Conservation (phyloP, 192 early-diverging fungal genomes). For the Coemansia sp. region DNA sequence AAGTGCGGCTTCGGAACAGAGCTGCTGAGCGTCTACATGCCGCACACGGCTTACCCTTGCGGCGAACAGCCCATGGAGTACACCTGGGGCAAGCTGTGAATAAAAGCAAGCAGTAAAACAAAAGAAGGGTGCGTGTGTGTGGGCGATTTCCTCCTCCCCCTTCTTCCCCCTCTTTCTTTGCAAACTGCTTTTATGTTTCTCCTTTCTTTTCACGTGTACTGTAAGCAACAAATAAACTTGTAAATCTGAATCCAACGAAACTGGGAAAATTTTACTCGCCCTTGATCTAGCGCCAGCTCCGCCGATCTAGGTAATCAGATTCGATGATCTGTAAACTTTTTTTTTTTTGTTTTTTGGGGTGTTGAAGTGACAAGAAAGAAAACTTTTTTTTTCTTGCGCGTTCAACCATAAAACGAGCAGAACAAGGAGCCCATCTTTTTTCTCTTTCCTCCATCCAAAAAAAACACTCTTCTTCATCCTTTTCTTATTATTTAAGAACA, state of each 20-base stretch:
- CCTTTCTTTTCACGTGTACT: neutral
- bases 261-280: no score
- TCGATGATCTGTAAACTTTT: neutral
- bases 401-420: constrained; percentile 6
- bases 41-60: constrained; percentile 48
- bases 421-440: neutral
- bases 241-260: no score
- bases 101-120: neutral
- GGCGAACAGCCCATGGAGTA: constrained; percentile 22
- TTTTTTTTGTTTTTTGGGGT: neutral
- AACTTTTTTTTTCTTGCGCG: constrained; percentile 4
- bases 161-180: no score
- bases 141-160: neutral
- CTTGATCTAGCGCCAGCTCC: no score
- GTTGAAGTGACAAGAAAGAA: neutral
- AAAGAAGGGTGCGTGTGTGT: neutral
- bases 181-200: neutral
- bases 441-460: constrained; percentile 7
- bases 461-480: neutral
- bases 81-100: constrained; percentile 41
- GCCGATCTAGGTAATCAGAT: neutral
- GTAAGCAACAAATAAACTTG: neutral
- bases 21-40: constrained; percentile 49
- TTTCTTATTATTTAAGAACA: neutral
- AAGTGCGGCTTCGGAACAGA: constrained; percentile 52